Evolutionary conservation across 345 rosid genomes (phyloP).

Genomic region (Citrus cavaleriei): DNA sequence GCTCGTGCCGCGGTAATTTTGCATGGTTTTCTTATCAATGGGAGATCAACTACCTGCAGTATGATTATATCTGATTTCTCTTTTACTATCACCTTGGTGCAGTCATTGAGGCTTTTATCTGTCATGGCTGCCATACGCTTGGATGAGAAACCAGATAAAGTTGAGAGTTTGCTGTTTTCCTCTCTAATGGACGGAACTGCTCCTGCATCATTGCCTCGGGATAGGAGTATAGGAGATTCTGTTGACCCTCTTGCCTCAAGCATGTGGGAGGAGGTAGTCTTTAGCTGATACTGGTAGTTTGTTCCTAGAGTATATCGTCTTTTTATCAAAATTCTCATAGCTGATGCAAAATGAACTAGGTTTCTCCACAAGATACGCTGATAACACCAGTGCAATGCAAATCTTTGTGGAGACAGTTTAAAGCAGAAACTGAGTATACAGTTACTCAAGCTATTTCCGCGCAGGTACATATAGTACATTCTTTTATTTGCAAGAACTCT

Average conservation of each 20-base stretch:
- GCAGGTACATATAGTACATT: slow-evolving; percentile 38
- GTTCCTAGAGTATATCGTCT: not conserved
- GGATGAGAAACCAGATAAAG: slow-evolving; percentile 63
- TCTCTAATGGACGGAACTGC: slow-evolving; percentile 53
- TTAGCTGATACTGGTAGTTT: not conserved
- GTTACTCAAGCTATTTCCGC: slow-evolving; percentile 76
- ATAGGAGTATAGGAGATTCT: slow-evolving; percentile 37
- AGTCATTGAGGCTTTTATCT: slow-evolving; percentile 60
- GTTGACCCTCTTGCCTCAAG: slow-evolving; percentile 63
- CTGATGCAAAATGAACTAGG: slow-evolving; percentile 22
- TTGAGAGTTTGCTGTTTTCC: slow-evolving; percentile 47
- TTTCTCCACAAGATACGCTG: slow-evolving; percentile 47
- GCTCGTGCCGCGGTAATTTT: slow-evolving; percentile 60
- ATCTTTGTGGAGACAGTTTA: slow-evolving; percentile 83
- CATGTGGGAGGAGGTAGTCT: slow-evolving; percentile 66
- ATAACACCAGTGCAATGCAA: slow-evolving; percentile 78
- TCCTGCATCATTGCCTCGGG: slow-evolving; percentile 39
- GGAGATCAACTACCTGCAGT: not conserved
- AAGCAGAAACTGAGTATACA: slow-evolving; percentile 61
- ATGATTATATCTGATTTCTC: slow-evolving; percentile 19
- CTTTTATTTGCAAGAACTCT: not conserved
- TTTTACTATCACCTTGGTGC: slow-evolving; percentile 19
- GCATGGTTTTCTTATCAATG: slow-evolving; percentile 9
- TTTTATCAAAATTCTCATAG: not conserved
- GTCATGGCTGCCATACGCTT: slow-evolving; percentile 66